Conservation (phyloP, 495 filamentous ascomycete genomes). For the Penicillium canescens region DNA sequence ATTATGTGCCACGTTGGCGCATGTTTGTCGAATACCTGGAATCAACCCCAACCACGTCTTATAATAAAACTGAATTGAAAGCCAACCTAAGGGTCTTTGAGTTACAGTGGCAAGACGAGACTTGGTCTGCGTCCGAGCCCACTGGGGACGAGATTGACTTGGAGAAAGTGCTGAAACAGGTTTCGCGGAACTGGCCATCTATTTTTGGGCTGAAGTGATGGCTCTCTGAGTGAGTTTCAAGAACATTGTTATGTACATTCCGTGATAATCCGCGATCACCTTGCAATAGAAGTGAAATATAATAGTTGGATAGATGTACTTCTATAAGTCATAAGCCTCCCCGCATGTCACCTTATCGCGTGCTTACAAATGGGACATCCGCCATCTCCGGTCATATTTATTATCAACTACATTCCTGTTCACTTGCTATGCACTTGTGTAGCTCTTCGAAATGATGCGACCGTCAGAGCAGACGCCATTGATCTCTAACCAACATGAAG, state of each 20-base stretch:
- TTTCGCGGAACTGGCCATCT: slow-evolving; percentile 20
- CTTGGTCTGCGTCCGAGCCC: slow-evolving; percentile 17
- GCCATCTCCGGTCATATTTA: slow-evolving; percentile 6
- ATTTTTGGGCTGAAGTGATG: slow-evolving; percentile 20
- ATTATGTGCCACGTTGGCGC: slow-evolving; percentile 51
- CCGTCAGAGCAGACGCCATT: slow-evolving; percentile 30
- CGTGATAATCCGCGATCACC: too few relatives aligned
- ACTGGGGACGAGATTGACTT: slow-evolving; percentile 10
- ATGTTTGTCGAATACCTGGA: slow-evolving; percentile 48
- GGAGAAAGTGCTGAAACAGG: slow-evolving; percentile 17
- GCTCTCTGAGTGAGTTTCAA: neutral
- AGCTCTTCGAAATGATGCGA: slow-evolving; percentile 12
- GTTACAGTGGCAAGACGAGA: slow-evolving; percentile 38
- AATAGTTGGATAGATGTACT: too few relatives aligned
- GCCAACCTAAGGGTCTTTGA: slow-evolving; percentile 36
- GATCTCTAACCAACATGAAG: slow-evolving; percentile 10
- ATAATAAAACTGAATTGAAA: slow-evolving; percentile 34
- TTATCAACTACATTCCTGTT: neutral
- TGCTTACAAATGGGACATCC: slow-evolving; percentile 22
- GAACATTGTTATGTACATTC: too few relatives aligned
- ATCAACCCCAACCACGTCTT: slow-evolving; percentile 24
- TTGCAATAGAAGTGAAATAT: too few relatives aligned
- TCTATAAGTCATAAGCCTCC: neutral
- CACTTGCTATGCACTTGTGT: neutral
- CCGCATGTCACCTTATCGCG: slow-evolving; percentile 7